Evolutionary conservation across 2,329 filamentous ascomycete species (phyloP).

Genomic region (Cladophialophora yegresii): DNA sequence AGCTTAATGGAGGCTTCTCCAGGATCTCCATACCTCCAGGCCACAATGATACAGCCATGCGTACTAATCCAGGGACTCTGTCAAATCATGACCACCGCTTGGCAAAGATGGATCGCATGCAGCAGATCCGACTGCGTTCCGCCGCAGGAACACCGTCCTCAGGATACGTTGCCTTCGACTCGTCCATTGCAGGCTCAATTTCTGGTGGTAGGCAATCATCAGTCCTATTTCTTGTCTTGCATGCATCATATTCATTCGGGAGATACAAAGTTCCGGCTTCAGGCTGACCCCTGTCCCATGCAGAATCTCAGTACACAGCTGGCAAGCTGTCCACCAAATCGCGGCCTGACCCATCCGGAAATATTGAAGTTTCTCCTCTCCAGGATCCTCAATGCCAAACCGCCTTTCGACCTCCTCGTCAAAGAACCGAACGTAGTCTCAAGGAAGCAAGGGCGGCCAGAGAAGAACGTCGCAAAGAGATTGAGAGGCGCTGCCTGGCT

Average conservation of each 20-base stretch:
- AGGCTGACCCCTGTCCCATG: neutral
- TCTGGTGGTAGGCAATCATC: conserved; percentile 3
- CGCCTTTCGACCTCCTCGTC: conserved; percentile 1
- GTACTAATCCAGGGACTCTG: neutral
- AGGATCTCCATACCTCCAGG: conserved; percentile 1
- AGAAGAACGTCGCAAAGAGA: conserved; percentile 65
- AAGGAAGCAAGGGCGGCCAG: conserved; percentile 26
- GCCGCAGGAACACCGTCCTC: conserved; percentile 30
- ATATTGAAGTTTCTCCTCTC: neutral
- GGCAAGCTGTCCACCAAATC: neutral
- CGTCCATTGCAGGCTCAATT: conserved; percentile 4
- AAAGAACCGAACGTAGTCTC: conserved; percentile 21
- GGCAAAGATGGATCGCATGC: neutral
- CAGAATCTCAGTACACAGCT: conserved; percentile 2
- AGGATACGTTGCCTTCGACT: neutral
- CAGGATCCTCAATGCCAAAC: neutral
- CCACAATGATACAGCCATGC: neutral
- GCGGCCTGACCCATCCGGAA: neutral
- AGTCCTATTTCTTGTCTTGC: neutral
- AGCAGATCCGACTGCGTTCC: conserved; percentile 10
- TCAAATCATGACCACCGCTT: neutral
- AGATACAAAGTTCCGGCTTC: neutral
- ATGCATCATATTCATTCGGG: neutral
- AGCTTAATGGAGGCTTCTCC: conserved; percentile 47
- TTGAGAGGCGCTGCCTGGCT: conserved; percentile 67